Percentiles rank a stretch among this genome's conserved stretches.
Evolutionary conservation across 1,284 basidiomycete genomes (phyloP).

Genomic region (Puccinia sorghi): DNA sequence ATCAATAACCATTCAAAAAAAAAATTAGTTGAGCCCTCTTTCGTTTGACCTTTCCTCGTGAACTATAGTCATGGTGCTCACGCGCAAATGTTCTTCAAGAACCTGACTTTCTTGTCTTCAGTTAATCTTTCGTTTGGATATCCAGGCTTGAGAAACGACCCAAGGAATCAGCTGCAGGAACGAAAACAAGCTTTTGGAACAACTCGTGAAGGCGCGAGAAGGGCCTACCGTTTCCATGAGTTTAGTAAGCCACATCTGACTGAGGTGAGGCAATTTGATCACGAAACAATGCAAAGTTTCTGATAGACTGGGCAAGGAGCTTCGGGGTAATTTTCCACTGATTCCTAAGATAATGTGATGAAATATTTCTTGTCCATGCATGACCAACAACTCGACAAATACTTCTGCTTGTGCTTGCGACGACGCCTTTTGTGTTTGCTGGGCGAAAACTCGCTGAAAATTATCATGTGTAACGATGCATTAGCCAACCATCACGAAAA

Average conservation of each 20-base stretch:
- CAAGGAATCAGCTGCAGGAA: not conserved
- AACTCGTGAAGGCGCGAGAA: not conserved
- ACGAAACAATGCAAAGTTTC: slow-evolving; percentile 55
- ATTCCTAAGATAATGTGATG: slow-evolving; percentile 30
- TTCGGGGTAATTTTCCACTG: slow-evolving; percentile 37
- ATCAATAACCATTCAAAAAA: not conserved
- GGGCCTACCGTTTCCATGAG: slow-evolving; percentile 50
- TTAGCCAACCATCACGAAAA: not conserved
- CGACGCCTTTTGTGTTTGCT: slow-evolving; percentile 29
- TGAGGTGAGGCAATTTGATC: slow-evolving; percentile 52
- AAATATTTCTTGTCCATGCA: slow-evolving; percentile 20
- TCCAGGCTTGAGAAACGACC: slow-evolving; percentile 1
- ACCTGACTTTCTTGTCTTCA: slow-evolving; percentile 29
- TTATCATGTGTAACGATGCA: not conserved
- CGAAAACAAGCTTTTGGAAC: not conserved
- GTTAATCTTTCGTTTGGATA: slow-evolving; percentile 32
- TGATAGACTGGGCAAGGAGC: slow-evolving; percentile 53
- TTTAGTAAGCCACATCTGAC: slow-evolving; percentile 51
- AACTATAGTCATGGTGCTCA: not conserved
- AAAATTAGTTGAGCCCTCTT: not conserved
- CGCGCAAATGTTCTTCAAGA: slow-evolving; percentile 31
- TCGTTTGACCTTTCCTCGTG: not conserved
- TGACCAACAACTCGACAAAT: slow-evolving; percentile 22
- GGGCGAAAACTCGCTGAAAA: slow-evolving; percentile 10
- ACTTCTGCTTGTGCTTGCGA: slow-evolving; percentile 20